phyloP scores from a whole-genome alignment of 2,329 filamentous ascomycete genomes.

The Tolypocladium paradoxum region DNA sequence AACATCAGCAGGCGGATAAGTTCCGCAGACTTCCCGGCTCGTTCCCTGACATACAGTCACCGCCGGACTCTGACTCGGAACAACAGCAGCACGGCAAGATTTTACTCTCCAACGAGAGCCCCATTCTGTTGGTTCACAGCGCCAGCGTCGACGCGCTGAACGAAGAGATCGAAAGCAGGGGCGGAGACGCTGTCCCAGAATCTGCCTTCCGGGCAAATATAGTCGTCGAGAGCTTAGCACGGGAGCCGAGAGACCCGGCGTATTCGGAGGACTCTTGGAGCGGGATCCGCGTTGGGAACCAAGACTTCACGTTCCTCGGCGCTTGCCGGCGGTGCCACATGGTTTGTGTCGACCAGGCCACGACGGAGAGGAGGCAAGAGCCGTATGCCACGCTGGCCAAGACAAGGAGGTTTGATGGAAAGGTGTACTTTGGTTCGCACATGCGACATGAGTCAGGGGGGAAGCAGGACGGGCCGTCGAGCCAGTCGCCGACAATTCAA shows the following conservation, averaged over 20 bases:
- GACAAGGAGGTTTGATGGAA: slow-evolving; percentile 71
- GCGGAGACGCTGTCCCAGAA: slow-evolving; percentile 54
- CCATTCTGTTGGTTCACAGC: slow-evolving; percentile 74
- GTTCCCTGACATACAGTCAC: slow-evolving; percentile 43
- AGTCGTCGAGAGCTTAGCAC: slow-evolving; percentile 44
- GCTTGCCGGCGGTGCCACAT: slow-evolving; percentile 88
- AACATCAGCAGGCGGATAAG: slow-evolving; percentile 32
- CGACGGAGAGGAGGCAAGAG: slow-evolving; percentile 66
- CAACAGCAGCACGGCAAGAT: slow-evolving; percentile 40
- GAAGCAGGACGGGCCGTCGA: slow-evolving; percentile 6
- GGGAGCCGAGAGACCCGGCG: slow-evolving; percentile 32
- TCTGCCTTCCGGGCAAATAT: slow-evolving; percentile 86
- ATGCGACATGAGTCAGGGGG: slow-evolving; percentile 38
- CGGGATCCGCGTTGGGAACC: slow-evolving; percentile 51
- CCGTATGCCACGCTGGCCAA: slow-evolving; percentile 83
- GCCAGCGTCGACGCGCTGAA: slow-evolving; percentile 75
- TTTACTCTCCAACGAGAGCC: slow-evolving; percentile 83
- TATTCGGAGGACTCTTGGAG: slow-evolving; percentile 79
- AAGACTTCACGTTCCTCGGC: slow-evolving; percentile 62
- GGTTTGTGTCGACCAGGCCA: slow-evolving; percentile 87
- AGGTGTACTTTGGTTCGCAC: slow-evolving; percentile 84
- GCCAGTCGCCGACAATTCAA: slow-evolving; percentile 28
- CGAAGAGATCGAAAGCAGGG: slow-evolving; percentile 50
- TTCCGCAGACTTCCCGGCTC: slow-evolving; percentile 35
- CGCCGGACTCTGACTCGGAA: slow-evolving; percentile 47